Base-by-base conservation (phyloP, 768 basidiomycete species). In the Scleroderma bovista region DNA sequence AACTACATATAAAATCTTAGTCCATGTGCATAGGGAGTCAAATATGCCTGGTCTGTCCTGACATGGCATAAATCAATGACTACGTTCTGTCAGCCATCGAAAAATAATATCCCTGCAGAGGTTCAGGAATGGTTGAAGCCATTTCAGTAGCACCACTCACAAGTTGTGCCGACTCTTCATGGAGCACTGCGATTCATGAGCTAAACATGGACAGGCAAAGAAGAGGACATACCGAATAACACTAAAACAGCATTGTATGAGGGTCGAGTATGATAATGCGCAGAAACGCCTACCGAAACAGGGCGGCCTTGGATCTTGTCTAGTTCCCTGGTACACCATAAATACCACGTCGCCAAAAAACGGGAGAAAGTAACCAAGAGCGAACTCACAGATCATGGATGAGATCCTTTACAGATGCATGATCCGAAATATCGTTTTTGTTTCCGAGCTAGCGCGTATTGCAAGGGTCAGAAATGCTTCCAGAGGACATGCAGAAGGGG, bases 121-220 rank as follows among this genome's bases (percentile, higher is more conserved):
- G 22, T 37, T 24, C 6, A 19, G 3, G 15, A 55, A 29, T 55
- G 39, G 41, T 33, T 22, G 6, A 31, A 26, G 11, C 24, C 42
- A 40, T 33, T 11, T n/a, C 2, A 17, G 23, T 23, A 31, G 26
- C 26, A 4, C 26, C 26, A 65, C 87, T 48, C 57, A 88, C 86
- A 96, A 71, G 63, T 96, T 96, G 66, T 96, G 92, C 66, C 90
- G 88, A 60, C 84, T 93, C 69, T 93, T 94, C 86, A 95, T 94
- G 2, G 92, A 96, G 65, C 93, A 95, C 93, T 96, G 58, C 33
- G 29, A 22, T 53, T 8, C n/a, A n/a, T n/a, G n/a, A n/a, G n/a
- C n/a, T n/a, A n/a, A n/a, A n/a, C n/a, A 32, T 32, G 45, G n/a
- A n/a, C 39, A 11, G 20, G 38, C 12, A 43, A 20, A 37, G 23